Evolutionary conservation across 192 early-diverging fungal species (phyloP).

Genomic region (Umbelopsis ramanniana): DNA sequence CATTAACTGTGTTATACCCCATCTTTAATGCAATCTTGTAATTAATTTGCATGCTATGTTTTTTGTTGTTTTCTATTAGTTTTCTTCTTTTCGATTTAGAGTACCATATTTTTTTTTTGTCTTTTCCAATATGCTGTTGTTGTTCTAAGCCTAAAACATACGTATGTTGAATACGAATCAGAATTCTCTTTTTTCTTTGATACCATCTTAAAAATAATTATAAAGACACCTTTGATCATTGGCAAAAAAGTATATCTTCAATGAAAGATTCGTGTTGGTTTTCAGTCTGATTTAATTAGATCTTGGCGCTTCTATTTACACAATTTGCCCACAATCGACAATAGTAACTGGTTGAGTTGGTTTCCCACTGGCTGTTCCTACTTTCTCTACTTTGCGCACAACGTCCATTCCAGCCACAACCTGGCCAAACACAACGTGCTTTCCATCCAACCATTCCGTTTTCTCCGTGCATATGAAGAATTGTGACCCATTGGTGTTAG

Average conservation of each 20-base stretch:
- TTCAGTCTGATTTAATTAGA: not conserved
- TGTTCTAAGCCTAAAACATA: not conserved
- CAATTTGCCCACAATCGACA: conserved; percentile 45
- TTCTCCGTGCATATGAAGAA: conserved; percentile 91
- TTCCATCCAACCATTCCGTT: conserved; percentile 82
- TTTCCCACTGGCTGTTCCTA: conserved; percentile 38
- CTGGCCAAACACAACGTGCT: conserved; percentile 80
- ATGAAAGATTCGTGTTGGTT: not conserved
- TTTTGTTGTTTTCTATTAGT: conserved; percentile 18
- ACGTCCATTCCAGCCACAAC: conserved; percentile 65
- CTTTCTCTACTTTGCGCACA: conserved; percentile 46
- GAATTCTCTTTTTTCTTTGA: not conserved
- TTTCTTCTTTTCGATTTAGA: conserved; percentile 3
- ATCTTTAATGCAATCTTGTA: conserved; percentile 15
- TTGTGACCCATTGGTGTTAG: conserved; percentile 88
- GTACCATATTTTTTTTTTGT: not conserved
- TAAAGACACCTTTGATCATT: conserved; percentile 4
- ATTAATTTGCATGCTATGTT: conserved; percentile 16
- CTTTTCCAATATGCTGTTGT: conserved; percentile 7
- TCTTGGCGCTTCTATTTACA: conserved; percentile 1
- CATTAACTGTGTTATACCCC: conserved; percentile 7
- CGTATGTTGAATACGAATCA: not conserved
- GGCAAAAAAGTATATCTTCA: not conserved
- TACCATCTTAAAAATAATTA: not conserved
- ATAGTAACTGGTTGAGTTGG: conserved; percentile 39